Percentiles rank a stretch among this genome's conserved stretches.
These are phyloP conservation scores for Hondaea fermentalgiana DNA, from an alignment of 108 stramenopile species.

Conservation along the genomic window DNA sequence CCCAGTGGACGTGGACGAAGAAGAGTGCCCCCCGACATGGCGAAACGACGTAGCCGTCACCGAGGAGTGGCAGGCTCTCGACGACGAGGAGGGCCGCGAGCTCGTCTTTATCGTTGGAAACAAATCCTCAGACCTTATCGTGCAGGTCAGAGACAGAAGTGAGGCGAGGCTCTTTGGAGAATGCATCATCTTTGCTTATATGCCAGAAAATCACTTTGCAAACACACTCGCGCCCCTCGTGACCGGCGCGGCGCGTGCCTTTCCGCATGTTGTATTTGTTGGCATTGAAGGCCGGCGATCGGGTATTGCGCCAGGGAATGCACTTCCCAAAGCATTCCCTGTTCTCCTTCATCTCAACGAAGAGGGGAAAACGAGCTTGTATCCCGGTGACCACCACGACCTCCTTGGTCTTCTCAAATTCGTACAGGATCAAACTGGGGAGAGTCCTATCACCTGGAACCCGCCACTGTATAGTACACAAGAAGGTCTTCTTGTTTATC, in stretches of 20 bases:
- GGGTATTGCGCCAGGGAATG: neutral
- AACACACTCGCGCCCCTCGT: neutral
- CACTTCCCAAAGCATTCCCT: neutral
- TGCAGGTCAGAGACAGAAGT: neutral
- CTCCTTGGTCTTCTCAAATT: neutral
- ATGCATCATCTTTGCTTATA: neutral
- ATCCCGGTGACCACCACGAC: neutral
- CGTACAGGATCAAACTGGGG: neutral
- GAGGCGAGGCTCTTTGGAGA: neutral
- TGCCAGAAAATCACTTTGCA: neutral
- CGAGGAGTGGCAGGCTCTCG: too few relatives aligned
- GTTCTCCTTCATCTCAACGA: neutral
- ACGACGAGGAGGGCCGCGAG: too few relatives aligned
- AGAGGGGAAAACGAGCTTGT: neutral
- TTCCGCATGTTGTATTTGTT: conserved; percentile 2
- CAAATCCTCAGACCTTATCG: neutral
- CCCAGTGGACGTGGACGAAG: neutral
- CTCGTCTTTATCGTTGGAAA: too few relatives aligned
- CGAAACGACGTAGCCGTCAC: neutral
- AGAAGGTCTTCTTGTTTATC: neutral
- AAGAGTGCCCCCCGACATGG: neutral
- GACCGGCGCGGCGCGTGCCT: neutral
- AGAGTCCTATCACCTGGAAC: neutral
- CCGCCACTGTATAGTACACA: neutral
- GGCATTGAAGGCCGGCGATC: neutral